A percentile compares a stretch with the other conserved stretches of the same genome.
phyloP scores from a whole-genome alignment of 176 grass and related monocot genomes.

The Cenchrus americanus region DNA sequence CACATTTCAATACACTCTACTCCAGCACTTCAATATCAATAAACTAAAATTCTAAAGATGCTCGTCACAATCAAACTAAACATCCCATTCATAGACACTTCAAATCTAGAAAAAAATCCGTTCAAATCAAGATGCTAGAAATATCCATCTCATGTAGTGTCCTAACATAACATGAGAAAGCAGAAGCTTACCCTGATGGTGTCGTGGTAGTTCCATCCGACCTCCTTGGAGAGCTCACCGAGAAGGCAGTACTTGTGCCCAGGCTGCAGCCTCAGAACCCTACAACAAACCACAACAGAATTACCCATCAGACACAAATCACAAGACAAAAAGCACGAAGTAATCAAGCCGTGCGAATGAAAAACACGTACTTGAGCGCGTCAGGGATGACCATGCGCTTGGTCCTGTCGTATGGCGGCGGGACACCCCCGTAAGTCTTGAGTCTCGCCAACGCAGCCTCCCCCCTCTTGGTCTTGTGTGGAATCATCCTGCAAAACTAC shows the following conservation, averaged over 20 bases:
- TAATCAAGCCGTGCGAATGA: not conserved
- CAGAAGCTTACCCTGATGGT: conserved; percentile 65
- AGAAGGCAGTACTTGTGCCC: conserved; percentile 93
- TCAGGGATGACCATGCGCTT: conserved; percentile 95
- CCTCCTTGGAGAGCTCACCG: conserved; percentile 87
- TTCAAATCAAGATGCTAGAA: not conserved
- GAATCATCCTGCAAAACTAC: conserved; percentile 70
- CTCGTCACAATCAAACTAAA: not conserved
- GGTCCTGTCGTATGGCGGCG: conserved; percentile 86
- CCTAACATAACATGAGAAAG: not conserved
- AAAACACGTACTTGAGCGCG: conserved; percentile 74
- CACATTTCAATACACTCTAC: not conserved
- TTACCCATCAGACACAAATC: not conserved
- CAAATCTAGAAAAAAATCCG: not conserved
- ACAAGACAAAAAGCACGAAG: not conserved
- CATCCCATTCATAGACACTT: not conserved
- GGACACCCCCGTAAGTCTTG: conserved; percentile 88
- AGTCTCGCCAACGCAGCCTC: conserved; percentile 83
- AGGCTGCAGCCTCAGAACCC: conserved; percentile 91
- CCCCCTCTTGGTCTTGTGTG: conserved; percentile 95
- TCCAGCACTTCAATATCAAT: no score
- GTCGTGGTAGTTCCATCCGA: conserved; percentile 85
- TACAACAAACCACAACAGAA: not conserved
- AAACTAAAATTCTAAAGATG: no score
- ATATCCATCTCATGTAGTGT: no score